A percentile compares a stretch with the other conserved stretches of the same genome.
These are phyloP conservation scores for Solanum okadae DNA, from an alignment of 257 asterid species.

Conservation along the genomic window DNA sequence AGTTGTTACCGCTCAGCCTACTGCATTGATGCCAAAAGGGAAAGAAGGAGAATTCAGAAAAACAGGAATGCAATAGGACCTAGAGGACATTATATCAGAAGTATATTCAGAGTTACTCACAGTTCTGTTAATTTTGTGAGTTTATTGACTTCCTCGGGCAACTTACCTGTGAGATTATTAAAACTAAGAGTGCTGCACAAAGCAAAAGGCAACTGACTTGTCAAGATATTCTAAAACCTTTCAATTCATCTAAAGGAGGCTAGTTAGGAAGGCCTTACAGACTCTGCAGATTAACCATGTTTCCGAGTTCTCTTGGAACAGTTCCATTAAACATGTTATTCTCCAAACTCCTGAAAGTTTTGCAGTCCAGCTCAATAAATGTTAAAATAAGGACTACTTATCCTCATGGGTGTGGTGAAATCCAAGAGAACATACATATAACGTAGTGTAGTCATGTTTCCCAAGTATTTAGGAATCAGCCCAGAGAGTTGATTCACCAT, in stretches of 20 bases:
- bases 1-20: constrained; percentile 3
- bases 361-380: neutral
- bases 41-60: neutral
- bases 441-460: neutral
- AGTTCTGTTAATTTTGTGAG: too few species aligned
- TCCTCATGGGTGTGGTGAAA: neutral
- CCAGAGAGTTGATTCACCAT: constrained; percentile 4
- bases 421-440: constrained; percentile 2
- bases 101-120: too few species aligned
- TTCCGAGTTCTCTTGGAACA: constrained; percentile 7
- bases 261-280: constrained; percentile 2
- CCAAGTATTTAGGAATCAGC: constrained; percentile 2
- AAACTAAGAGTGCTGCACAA: neutral
- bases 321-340: neutral
- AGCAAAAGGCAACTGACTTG: neutral
- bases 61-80: neutral
- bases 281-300: neutral
- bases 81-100: too few species aligned
- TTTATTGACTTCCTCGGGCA: too few species aligned
- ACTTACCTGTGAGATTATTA: neutral
- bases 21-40: neutral
- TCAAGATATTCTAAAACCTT: neutral
- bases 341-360: neutral
- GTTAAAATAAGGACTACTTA: neutral
- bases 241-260: too few species aligned